Conservation (phyloP, 1,139 yeast species). For the Lodderomyces parapsilosis region DNA sequence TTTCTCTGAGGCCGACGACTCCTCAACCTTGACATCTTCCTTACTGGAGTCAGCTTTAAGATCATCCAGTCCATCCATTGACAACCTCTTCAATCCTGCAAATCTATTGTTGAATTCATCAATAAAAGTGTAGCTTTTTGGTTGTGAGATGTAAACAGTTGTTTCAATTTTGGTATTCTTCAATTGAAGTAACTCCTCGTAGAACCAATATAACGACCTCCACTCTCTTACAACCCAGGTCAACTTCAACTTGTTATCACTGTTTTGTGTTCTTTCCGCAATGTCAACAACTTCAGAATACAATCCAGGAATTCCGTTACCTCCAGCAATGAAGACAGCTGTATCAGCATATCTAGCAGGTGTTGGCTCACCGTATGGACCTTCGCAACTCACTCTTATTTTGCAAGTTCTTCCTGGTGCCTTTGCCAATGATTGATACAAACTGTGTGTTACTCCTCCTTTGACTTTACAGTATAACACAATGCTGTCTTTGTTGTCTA, state of each 20-base stretch:
- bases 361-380: slow-evolving; percentile 40
- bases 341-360: slow-evolving; percentile 29
- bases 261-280: slow-evolving; percentile 11
- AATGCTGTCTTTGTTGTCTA: slow-evolving; percentile 18
- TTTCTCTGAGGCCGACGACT: background rate
- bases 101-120: slow-evolving; percentile 5
- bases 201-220: slow-evolving; percentile 33
- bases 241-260: slow-evolving; percentile 6
- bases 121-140: slow-evolving; percentile 14
- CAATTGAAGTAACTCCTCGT: slow-evolving; percentile 29
- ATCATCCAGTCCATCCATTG: slow-evolving; percentile 1
- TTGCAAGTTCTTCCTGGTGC: slow-evolving; percentile 27
- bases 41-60: slow-evolving; percentile 2
- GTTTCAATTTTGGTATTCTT: slow-evolving; percentile 25
- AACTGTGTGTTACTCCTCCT: slow-evolving; percentile 36
- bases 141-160: slow-evolving; percentile 33
- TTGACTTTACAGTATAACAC: slow-evolving; percentile 35
- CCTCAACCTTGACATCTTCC: slow-evolving; percentile 12
- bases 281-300: slow-evolving; percentile 36
- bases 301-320: slow-evolving; percentile 46
- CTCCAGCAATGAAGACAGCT: slow-evolving; percentile 45
- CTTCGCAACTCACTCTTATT: slow-evolving; percentile 39
- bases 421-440: slow-evolving; percentile 28
- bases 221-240: slow-evolving; percentile 30
- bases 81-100: slow-evolving; percentile 1